Evolutionary conservation across 139 green algal genomes (phyloP).

Genomic region (Closterium sp.): DNA sequence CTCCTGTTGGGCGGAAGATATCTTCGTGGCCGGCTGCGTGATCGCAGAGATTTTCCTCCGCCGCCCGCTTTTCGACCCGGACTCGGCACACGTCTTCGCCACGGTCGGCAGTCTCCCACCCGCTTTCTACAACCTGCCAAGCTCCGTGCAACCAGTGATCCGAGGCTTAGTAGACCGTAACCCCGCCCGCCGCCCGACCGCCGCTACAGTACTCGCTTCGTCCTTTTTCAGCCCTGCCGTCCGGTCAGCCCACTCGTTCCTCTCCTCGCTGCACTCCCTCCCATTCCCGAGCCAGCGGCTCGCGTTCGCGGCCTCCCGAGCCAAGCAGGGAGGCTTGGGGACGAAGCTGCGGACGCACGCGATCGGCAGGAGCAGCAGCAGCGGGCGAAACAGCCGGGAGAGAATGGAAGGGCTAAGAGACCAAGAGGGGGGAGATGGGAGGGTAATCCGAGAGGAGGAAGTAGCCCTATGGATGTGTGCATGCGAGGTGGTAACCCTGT

Average conservation of each 20-base stretch:
- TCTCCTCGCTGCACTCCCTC: background rate
- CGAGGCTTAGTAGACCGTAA: background rate
- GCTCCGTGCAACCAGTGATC: slow-evolving; percentile 8
- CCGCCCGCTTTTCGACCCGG: slow-evolving; percentile 12
- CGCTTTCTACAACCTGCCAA: slow-evolving; percentile 6
- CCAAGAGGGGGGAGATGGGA: background rate
- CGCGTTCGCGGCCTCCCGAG: background rate
- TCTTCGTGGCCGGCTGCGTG: slow-evolving; percentile 20
- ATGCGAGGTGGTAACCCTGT: background rate
- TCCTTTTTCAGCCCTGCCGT: slow-evolving; percentile 12
- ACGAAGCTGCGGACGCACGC: background rate
- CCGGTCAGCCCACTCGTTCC: background rate
- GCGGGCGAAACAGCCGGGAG: background rate
- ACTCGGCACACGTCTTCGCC: background rate
- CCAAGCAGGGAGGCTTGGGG: background rate
- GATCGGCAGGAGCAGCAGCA: background rate
- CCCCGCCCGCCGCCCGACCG: background rate
- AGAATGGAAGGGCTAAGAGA: background rate
- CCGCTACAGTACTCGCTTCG: slow-evolving; percentile 6
- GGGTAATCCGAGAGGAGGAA: background rate
- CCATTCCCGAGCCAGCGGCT: background rate
- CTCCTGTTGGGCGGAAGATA: background rate
- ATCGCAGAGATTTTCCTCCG: slow-evolving; percentile 15
- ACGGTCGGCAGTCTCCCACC: background rate
- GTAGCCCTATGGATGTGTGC: background rate